phyloP scores from a whole-genome alignment of 2,329 filamentous ascomycete species.

The Immersiporthe knoxdaviesiana region DNA sequence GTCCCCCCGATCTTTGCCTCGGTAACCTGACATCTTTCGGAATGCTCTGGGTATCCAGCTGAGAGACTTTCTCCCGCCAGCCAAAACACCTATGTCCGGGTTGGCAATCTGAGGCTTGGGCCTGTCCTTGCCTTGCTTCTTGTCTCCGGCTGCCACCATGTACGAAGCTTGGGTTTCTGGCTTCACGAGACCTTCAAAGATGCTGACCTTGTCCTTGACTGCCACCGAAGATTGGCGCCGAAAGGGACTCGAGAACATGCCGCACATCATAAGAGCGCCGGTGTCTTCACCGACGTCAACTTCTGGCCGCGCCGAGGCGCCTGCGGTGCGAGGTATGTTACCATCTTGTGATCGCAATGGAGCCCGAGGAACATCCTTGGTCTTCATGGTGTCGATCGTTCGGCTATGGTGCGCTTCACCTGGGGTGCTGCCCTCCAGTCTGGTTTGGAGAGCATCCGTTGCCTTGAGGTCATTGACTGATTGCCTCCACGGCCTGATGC shows the following conservation, averaged over 20 bases:
- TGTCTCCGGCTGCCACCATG: neutral
- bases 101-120: neutral
- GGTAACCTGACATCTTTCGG: neutral
- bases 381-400: neutral
- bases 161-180: neutral
- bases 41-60: constrained; percentile 9
- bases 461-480: neutral
- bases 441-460: neutral
- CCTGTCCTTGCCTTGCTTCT: neutral
- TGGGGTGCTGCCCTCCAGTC: neutral
- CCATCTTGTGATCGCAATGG: neutral
- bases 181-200: constrained; percentile 25
- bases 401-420: neutral
- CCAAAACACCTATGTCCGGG: neutral
- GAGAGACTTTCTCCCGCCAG: neutral
- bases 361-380: neutral
- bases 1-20: neutral
- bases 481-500: neutral
- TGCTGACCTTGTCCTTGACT: constrained; percentile 19
- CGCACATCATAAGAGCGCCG: constrained; percentile 12
- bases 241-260: constrained; percentile 4
- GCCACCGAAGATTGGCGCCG: constrained; percentile 5
- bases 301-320: neutral
- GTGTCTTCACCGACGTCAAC: neutral
- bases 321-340: neutral